A percentile compares a stretch with the other conserved stretches of the same genome.
Evolutionary conservation across 225 moss, liverwort and hornwort genomes (phyloP).

Genomic region (Sphagnum tenellum): DNA sequence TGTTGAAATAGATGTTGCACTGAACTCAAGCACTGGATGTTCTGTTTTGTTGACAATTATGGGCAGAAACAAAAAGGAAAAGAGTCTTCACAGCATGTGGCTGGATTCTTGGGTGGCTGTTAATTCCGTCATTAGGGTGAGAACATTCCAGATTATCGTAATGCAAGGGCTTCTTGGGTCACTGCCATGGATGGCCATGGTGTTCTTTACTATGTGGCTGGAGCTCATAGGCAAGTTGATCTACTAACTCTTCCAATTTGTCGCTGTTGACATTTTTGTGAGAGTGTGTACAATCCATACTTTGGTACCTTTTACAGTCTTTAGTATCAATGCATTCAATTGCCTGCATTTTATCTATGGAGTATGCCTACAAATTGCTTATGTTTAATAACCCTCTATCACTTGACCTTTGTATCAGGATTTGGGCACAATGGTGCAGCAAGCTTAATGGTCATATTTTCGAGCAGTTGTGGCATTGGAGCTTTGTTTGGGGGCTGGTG

Average conservation of each 20-base stretch:
- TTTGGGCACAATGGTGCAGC: constrained; percentile 92
- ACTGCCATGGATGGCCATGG: constrained; percentile 97
- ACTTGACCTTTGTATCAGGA: constrained; percentile 18
- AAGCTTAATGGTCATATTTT: constrained; percentile 80
- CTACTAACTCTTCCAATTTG: not conserved
- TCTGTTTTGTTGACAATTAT: too few relatives aligned
- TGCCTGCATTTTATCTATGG: too few relatives aligned
- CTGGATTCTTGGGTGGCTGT: constrained; percentile 79
- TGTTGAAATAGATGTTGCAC: too few relatives aligned
- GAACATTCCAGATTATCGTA: constrained; percentile 84
- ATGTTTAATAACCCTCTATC: too few relatives aligned
- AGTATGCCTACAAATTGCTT: too few relatives aligned
- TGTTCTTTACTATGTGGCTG: constrained; percentile 98
- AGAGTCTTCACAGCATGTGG: constrained; percentile 68
- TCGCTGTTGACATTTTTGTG: not conserved
- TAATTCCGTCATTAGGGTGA: constrained; percentile 67
- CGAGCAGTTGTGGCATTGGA: constrained; percentile 72
- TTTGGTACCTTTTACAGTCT: too few relatives aligned
- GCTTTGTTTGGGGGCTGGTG: constrained; percentile 87
- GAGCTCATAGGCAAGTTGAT: constrained; percentile 66
- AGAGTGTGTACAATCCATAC: too few relatives aligned
- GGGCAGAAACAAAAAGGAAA: constrained; percentile 36
- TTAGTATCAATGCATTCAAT: too few relatives aligned
- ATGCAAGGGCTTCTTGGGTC: constrained; percentile 95
- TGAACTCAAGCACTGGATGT: too few relatives aligned